Base-by-base conservation (phyloP, 345 rosid genomes). In the Adansonia digitata region DNA sequence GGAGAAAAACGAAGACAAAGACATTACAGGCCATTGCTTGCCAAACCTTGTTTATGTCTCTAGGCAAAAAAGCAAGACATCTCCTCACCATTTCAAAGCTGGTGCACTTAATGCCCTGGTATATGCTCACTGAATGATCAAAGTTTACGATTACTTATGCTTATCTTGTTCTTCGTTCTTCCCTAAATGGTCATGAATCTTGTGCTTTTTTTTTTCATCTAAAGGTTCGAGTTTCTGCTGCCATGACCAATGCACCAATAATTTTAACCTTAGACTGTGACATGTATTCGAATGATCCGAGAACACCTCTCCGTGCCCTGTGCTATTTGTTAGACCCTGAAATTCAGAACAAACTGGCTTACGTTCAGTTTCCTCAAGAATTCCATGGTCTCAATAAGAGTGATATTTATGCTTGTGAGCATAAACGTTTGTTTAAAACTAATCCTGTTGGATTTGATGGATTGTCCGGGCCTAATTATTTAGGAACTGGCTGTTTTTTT, bases 251-350 rank as follows among this genome's bases (percentile, higher is more conserved):
- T 74, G 86, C 91, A 13, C 91, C 94, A 0, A 61, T 94, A 39
- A 72, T 92, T 48, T 77, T 92, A 78, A 88, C 93, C 18, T 74
- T 89, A 40, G 98, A 94, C 17, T 91, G 98, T 69, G 98, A 94
- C 83, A 91, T 85, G 88, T 77, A 83, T 74, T 92, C 97, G 0
- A 94, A 91, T 75, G 88, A 92, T 69, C 94, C 97, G 0, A 48
- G 15, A 46, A 82, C 97, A 1, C 87, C 84, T 29, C 74, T 42
- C 6, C 86, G 89, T 20, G 87, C 76, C 13, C 42, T 92, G 22
- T 91, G 97, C 46, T 90, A 92, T 75, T 15, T 86, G 0, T 76
- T 76, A 0, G 94, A 94, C 20, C 86, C 88, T 2, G 49, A 55
- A 17, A 65, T 74, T 9, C 71, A 52, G 7, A 60, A 84, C 3